Percentiles rank a stretch among this genome's conserved stretches.
Evolutionary conservation across 768 basidiomycete species (phyloP).

Genomic region (Harrya chromipes): DNA sequence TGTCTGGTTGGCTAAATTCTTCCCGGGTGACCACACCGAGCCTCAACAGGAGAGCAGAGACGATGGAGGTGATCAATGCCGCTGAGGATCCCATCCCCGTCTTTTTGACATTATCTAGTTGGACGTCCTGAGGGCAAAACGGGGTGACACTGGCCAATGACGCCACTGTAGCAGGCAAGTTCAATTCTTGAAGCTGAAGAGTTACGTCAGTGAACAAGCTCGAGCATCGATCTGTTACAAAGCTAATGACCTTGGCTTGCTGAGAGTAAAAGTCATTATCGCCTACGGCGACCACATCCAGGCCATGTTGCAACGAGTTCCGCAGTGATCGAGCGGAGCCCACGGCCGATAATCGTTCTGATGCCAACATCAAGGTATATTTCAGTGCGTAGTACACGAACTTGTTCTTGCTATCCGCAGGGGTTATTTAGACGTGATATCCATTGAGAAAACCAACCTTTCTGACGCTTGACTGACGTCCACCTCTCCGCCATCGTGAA

Average conservation of each 20-base stretch:
- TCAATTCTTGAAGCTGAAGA: slow-evolving; percentile 56
- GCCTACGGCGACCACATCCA: slow-evolving; percentile 81
- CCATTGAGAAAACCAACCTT: slow-evolving; percentile 13
- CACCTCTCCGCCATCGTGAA: slow-evolving; percentile 31
- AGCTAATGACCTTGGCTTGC: slow-evolving; percentile 60
- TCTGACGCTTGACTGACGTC: slow-evolving; percentile 21
- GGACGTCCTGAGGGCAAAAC: slow-evolving; percentile 68
- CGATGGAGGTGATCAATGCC: slow-evolving; percentile 93
- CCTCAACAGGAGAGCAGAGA: slow-evolving; percentile 80
- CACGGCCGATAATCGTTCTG: slow-evolving; percentile 38
- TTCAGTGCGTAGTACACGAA: slow-evolving; percentile 91
- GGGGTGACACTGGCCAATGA: slow-evolving; percentile 71
- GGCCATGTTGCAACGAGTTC: slow-evolving; percentile 45
- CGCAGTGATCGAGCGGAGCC: slow-evolving; percentile 43
- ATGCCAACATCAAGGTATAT: slow-evolving; percentile 65
- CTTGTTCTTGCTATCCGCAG: slow-evolving; percentile 64
- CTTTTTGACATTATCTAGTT: slow-evolving; percentile 86
- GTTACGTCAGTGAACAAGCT: slow-evolving; percentile 4
- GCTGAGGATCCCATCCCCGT: slow-evolving; percentile 97
- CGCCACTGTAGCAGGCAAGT: slow-evolving; percentile 57
- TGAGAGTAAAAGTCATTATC: slow-evolving; percentile 99
- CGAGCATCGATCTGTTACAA: not conserved
- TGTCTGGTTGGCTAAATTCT: slow-evolving; percentile 43
- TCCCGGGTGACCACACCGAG: slow-evolving; percentile 55
- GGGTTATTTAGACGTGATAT: slow-evolving; percentile 1